phyloP scores from a whole-genome alignment of 2,329 filamentous ascomycete species.

The Neonectria neomacrospora region DNA sequence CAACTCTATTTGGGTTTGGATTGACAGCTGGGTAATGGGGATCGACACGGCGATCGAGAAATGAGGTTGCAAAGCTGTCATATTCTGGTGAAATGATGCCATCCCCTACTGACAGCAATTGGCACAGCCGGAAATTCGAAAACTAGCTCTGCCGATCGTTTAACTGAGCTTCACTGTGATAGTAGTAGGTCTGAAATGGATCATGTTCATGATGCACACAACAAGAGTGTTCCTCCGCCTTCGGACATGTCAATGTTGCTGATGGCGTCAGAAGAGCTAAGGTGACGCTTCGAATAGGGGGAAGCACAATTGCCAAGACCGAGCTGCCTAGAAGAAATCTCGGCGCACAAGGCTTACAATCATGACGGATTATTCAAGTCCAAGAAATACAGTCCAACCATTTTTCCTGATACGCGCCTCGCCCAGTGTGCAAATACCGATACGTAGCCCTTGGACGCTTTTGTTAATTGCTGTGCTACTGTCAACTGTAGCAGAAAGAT shows the following conservation, averaged over 20 bases:
- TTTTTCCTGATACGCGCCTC: too few relatives aligned
- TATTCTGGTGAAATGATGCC: neutral
- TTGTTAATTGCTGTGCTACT: too few relatives aligned
- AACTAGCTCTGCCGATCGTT: neutral
- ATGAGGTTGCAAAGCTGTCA: neutral
- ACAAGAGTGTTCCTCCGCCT: neutral
- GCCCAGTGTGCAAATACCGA: too few relatives aligned
- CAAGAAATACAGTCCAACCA: too few relatives aligned
- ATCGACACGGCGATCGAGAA: neutral
- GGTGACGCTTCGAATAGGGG: neutral
- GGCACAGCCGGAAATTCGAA: neutral
- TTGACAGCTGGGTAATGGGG: neutral
- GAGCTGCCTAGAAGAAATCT: neutral
- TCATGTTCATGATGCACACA: neutral
- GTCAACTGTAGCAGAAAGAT: too few relatives aligned
- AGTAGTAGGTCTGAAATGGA: neutral
- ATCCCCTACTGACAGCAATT: neutral
- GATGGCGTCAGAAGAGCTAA: neutral
- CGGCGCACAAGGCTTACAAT: too few relatives aligned
- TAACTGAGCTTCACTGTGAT: neutral
- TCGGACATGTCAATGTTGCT: neutral
- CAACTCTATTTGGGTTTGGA: neutral
- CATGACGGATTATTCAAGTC: too few relatives aligned
- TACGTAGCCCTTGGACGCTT: too few relatives aligned
- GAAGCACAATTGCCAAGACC: neutral